Base-by-base conservation (phyloP, 768 basidiomycete genomes). In the Suillus brevipes region DNA sequence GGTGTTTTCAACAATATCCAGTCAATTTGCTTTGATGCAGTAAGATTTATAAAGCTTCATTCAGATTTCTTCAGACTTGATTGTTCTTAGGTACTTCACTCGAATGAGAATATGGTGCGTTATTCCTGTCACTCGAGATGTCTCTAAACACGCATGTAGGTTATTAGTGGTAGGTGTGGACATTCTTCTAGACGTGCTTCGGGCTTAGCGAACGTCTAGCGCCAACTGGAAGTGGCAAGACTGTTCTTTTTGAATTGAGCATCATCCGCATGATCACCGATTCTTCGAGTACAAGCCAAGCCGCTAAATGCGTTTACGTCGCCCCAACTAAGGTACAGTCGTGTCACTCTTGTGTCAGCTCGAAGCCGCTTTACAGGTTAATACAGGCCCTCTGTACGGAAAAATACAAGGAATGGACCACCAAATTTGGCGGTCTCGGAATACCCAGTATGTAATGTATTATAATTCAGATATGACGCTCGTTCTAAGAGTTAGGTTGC, bases 171-270 rank as follows among this genome's bases (percentile, higher is more conserved):
- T 91, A 75, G 37, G 71, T 69, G 53, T 60, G 23, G 18, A 47
- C 23, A 60, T 47, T 67, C 64, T 66, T 25, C 50, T 38, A 20
- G 43, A 8, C 20, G 36, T 66, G 18, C 28, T 45, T 71, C 58
- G 60, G 56, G 65, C 36, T 52, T 42, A 59, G 42, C 3, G 28
- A 42, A 12, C 52, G 31, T 58, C 59, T 72, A 94, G 96, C 97
- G 3, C 97, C 97, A 0, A 99, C 97, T 16, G 95, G 96, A 36
- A 93, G 94, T 60, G 97, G 97, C 36, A 99, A 99, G 77, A 99
- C 97, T 0, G 94, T 91, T 10, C 78, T 99, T 36, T 99, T 99
- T 69, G 97, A 99, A 73, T 79, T 99, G 16, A 87, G 92, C 2
- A 91, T 98, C 62, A 86, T 99, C 60, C 86, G 87, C 38, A 84